Evolutionary conservation across 108 stramenopile genomes (phyloP), one percentile per base, ranked within the genome.

Genomic region (Parietichytrium sp.): DNA sequence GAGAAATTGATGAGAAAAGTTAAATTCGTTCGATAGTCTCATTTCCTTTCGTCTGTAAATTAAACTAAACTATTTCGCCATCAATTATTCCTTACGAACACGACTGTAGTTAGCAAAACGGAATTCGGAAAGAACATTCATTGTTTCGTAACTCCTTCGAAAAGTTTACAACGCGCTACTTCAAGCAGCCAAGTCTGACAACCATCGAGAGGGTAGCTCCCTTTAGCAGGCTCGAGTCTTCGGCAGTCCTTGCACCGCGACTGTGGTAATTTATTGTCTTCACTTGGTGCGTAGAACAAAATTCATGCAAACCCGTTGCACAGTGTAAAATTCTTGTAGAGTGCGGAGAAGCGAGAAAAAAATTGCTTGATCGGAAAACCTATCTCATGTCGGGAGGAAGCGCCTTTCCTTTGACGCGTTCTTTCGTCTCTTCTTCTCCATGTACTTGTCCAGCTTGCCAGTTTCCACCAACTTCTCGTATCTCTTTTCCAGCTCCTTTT

Each of bases 361-460:
- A 50, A 50, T 50, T 18, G 49, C 16, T 18, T 18, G n/a, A 18
- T 50, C 16, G n/a, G 49, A 50, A 50, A 18, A 50, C 18, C n/a
- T 50, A 50, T 50, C 18, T 50, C n/a, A 16, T 42, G 10, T 72
- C 38, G 61, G 61, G 6, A 72, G 20, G 20, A 72, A 45, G 13
- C 20, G 36, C 6, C 61, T 10, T 10, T 72, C 61, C 61, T 72
- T 72, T n/a, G 61, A 16, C 6, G 61, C 61, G 20, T 45, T 33
- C 61, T 72, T 72, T 2, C 45, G 36, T 1, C 61, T 16, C 15
- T 42, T 33, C 61, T 72, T 72, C 42, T 72, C 61, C 61, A 72
- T 13, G 33, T 45, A 72, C 42, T 72, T 72, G 61, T 72, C 61
- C 16, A 72, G 61, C 61, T 72, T 72, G 33, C 61, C 61, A 33